Percentiles rank a stretch among this genome's conserved stretches.
Conservation (phyloP, 1,139 yeast species). For the Geotrichum reessii region DNA sequence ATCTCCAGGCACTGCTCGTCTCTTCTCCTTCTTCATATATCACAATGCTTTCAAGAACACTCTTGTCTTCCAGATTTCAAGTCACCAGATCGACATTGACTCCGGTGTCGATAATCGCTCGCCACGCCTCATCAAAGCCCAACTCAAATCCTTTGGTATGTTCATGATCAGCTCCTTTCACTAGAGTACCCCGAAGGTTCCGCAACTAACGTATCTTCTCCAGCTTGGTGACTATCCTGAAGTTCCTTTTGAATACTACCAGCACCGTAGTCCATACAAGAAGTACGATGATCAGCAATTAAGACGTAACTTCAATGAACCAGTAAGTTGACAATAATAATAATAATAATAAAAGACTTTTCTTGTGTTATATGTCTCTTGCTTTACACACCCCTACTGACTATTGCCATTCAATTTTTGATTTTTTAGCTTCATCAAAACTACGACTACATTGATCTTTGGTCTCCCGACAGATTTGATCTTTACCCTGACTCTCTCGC, state of each 20-base stretch:
- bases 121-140: constrained; percentile 12
- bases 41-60: constrained; percentile 13
- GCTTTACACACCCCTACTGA: constrained; percentile 19
- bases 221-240: constrained; percentile 47
- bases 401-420: not conserved
- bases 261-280: constrained; percentile 61
- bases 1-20: not conserved
- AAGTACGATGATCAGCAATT: constrained; percentile 79
- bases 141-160: constrained; percentile 22
- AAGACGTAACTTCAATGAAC: constrained; percentile 73
- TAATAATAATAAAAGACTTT: not conserved
- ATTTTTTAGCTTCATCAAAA: constrained; percentile 48
- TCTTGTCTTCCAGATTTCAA: constrained; percentile 10
- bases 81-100: constrained; percentile 4
- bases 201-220: not conserved
- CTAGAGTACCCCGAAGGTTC: not conserved
- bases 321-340: constrained; percentile 30
- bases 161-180: not conserved
- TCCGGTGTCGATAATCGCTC: constrained; percentile 11
- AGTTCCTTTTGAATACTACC: constrained; percentile 45
- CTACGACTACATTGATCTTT: constrained; percentile 71
- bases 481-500: constrained; percentile 59
- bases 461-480: constrained; percentile 80
- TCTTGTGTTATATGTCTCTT: too few species aligned
- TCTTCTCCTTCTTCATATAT: not conserved